Base-by-base conservation (phyloP, 495 filamentous ascomycete genomes). In the Annulohypoxylon stygium region DNA sequence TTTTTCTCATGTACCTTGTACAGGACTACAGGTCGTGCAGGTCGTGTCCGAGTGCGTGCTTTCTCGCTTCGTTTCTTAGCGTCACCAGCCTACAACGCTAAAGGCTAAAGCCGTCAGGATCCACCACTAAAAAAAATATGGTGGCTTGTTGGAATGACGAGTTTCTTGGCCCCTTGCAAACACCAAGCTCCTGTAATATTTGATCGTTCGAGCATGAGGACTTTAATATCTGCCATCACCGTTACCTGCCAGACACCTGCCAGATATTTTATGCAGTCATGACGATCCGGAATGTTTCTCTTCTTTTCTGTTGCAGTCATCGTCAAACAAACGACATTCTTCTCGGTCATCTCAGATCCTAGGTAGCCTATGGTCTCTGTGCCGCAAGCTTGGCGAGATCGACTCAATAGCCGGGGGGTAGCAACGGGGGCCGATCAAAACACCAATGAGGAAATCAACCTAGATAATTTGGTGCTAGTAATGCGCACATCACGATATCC, bases 121-220 rank as follows among this genome's bases (percentile, higher is more conserved):
- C 71, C 71, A 70, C 72, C 26, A 43, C 18, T 3, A n/a, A 66
- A 26, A 66, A 74, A 74, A 74, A 70, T 64, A 74, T 63, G 72
- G 67, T 74, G 72, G 72, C 72, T 74, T 70, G 67, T 70, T 74
- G 72, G 72, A 74, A 74, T 74, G 72, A 74, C 67, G 71, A 74
- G 61, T 69, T 69, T 65, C 60, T 65, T 67, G 55, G 58, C 63
- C 7, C 47, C 16, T 57, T 47, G 16, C 43, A 47, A 47, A 47
- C 43, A 8, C 16, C 57, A 63, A 63, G 67, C 58, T 45, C 58
- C 50, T 55, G n/a, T n/a, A 57, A 58, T 58, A 37, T 12, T 39
- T 14, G 12, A 18, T 39, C 26, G 23, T 14, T 36, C 39, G 12
- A 43, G 30, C 16, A n/a, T 26, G 53, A 34, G 48, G 8, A 51